Base-by-base conservation (phyloP, 139 green algal genomes). In the Volvox africanus region DNA sequence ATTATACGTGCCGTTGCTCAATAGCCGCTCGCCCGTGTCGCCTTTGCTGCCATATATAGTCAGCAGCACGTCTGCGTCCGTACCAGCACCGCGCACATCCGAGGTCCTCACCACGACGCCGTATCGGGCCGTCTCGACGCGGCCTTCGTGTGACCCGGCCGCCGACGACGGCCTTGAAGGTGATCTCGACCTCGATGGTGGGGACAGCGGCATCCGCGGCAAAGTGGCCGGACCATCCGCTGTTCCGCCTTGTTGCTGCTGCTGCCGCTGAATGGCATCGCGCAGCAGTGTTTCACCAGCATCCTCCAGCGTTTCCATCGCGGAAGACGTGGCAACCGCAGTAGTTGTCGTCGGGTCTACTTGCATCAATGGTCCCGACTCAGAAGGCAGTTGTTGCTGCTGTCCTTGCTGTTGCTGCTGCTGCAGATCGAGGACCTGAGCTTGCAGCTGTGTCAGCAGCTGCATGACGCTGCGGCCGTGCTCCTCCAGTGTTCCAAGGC, bases 1-100 rank as follows among this genome's bases (percentile, higher is more conserved):
- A 13, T 44, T 75, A 19, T 22, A 12, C 21, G 30, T 28, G 1
- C 28, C 55, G 80, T 37, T 86, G 13, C 13, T 36, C 21, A 88
- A 20, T 35, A 24, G 62, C 82, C 69, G 19, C 61, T 88, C 82
- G 33, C 62, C 82, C 82, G 82, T 88, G 82, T 75, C 80, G 82
- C 82, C 62, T 24, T 2, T 36, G 12, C 16, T 24, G 33, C 82
- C 82, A 19, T 36, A n/a, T 26, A 88, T 67, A 2, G 61, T 73
- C 14, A 88, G 21, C 2, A 37, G 69, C 62, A 88, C 32, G 22
- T 33, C 33, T 12, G 33, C 33, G 62, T 78, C 62, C 21, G 82
- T 79, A 24, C 82, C 82, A 2, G 62, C 62, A 26, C 33, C 62
- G 21, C 6, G 32, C 33, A 35, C 21, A 32, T 88, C 82, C 6